These are phyloP conservation scores for Lichtheimia ramosa DNA, from an alignment of 371 early-diverging fungal genomes.

Conservation along the genomic window DNA sequence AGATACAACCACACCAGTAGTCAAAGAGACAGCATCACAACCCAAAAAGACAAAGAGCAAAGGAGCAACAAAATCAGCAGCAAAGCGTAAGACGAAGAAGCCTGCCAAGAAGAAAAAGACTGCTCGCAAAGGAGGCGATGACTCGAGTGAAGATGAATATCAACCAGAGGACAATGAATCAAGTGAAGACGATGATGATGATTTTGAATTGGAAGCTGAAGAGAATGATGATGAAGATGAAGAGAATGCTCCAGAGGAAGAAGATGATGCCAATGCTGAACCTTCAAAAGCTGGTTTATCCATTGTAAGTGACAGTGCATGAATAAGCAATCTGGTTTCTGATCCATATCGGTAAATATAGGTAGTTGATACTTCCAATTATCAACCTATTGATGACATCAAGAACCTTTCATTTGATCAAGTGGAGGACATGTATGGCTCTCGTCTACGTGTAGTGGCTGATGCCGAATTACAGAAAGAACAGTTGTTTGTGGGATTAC, in stretches of 20 bases:
- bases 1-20: not conserved
- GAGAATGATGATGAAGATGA: slow-evolving; percentile 8
- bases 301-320: slow-evolving; percentile 4
- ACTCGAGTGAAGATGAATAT: slow-evolving; percentile 4
- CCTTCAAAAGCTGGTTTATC: slow-evolving; percentile 1
- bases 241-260: slow-evolving; percentile 4
- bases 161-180: slow-evolving; percentile 3
- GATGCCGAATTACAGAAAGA: slow-evolving; percentile 25
- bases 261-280: not conserved
- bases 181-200: slow-evolving; percentile 1
- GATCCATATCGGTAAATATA: not conserved
- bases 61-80: slow-evolving; percentile 5
- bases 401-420: slow-evolving; percentile 17
- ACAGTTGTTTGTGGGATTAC: slow-evolving; percentile 27
- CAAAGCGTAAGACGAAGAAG: slow-evolving; percentile 12
- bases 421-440: slow-evolving; percentile 23
- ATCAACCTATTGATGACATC: slow-evolving; percentile 14
- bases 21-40: not conserved
- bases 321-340: not conserved
- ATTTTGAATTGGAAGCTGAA: slow-evolving; percentile 22
- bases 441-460: slow-evolving; percentile 22
- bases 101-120: slow-evolving; percentile 12
- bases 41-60: not conserved
- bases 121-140: not conserved
- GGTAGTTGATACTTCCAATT: not conserved